Base-by-base conservation (phyloP, 2,329 filamentous ascomycete species). In the Periconia macrospinosa region DNA sequence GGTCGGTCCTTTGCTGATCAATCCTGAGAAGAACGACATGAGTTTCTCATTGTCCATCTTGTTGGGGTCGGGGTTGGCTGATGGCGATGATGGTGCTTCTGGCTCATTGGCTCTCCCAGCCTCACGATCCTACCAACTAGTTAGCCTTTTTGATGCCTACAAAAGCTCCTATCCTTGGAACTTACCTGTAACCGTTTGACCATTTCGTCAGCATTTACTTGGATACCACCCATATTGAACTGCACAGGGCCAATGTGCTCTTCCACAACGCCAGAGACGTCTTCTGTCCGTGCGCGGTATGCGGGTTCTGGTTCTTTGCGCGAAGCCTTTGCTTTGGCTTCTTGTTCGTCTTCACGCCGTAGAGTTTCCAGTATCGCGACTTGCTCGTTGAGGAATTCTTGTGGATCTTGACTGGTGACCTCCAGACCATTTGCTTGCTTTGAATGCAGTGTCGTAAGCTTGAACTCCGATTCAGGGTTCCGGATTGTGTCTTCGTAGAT, bases 161-260 rank as follows among this genome's bases (percentile, higher is more conserved):
- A 3, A 27, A 27, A 27, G 23, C 23, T 27, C 23, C 23, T 8
- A 3, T 5, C 23, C 3, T 27, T 27, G 23, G 9, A n/a, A 52
- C 63, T 37, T 76, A 93, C 91, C 84, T 92, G 92, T 56, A 96
- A 80, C 64, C 89, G 85, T 73, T 92, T 89, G 53, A 96, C 77
- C 89, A 95, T 94, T 67, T 96, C 92, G 68, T 96, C 92, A 9
- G 92, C 92, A 75, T 97, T 92, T 30, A 96, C 90, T 70, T 96
- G 92, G 58, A 99, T 97, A 49, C 94, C 94, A 41, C 94, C 94
- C 83, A 99, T 94, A 72, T 99, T 99, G 78, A 97, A 97, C 69
- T 96, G 92, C 59, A 97, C 92, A 0, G 92, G 92, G 0, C 92
- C 92, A 66, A 96, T 96, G 65, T 96, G 92, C 54, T 75, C 71